Evolutionary conservation across 495 filamentous ascomycete species (phyloP).

Genomic region (Trichoderma parareesei): DNA sequence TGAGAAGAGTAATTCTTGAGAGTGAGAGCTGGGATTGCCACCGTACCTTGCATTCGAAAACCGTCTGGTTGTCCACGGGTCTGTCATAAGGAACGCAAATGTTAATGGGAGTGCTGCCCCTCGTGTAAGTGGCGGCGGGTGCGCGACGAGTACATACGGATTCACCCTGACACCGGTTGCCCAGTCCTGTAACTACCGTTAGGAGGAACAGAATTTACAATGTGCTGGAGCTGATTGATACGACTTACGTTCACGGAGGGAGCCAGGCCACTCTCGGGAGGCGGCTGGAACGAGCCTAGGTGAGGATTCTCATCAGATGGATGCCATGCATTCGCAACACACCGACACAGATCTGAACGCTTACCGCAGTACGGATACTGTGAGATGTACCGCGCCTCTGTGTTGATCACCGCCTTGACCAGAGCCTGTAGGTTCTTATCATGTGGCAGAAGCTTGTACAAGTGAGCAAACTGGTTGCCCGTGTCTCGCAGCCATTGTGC

Average conservation of each 20-base stretch:
- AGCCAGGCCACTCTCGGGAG: slow-evolving; percentile 9
- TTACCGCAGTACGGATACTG: slow-evolving; percentile 53
- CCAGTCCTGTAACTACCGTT: slow-evolving; percentile 1
- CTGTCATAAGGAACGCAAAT: not conserved
- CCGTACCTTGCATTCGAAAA: slow-evolving; percentile 75
- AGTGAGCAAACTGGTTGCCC: slow-evolving; percentile 58
- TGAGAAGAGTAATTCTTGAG: slow-evolving; percentile 10
- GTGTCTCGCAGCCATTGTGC: slow-evolving; percentile 68
- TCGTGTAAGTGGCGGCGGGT: not conserved
- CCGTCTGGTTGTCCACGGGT: slow-evolving; percentile 31
- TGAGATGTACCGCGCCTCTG: slow-evolving; percentile 54
- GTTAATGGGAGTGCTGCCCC: not conserved
- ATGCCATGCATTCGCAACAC: not conserved
- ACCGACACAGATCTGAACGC: slow-evolving; percentile 32
- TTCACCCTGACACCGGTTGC: slow-evolving; percentile 13
- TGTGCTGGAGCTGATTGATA: slow-evolving; percentile 53
- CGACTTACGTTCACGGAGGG: not conserved
- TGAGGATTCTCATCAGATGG: not conserved
- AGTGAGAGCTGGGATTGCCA: not conserved
- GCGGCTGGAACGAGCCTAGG: slow-evolving; percentile 34
- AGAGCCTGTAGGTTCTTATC: slow-evolving; percentile 45
- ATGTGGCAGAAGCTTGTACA: slow-evolving; percentile 43
- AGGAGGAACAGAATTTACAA: slow-evolving; percentile 55
- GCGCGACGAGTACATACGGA: slow-evolving; percentile 14
- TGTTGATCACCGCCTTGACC: slow-evolving; percentile 57